Conservation (phyloP, 805 yeast species). For the Pichia membranifaciens region DNA sequence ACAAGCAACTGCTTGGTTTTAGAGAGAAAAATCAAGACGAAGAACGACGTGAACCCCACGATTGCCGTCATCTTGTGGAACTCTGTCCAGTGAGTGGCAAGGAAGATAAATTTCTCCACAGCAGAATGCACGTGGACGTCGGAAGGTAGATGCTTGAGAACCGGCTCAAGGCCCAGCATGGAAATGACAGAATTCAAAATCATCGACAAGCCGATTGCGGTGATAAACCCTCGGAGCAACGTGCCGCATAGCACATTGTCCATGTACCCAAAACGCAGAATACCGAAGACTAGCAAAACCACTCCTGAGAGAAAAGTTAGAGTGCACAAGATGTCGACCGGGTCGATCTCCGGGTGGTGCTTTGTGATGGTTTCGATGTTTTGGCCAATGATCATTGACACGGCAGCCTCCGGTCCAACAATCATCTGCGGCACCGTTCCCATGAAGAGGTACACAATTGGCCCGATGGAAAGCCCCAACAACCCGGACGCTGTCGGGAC, state of each 20-base stretch:
- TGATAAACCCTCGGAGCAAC: conserved; percentile 72
- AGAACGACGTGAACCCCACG: conserved; percentile 51
- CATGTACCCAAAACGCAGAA: conserved; percentile 79
- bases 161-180: conserved; percentile 57
- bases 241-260: conserved; percentile 77
- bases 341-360: conserved; percentile 36
- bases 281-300: conserved; percentile 62
- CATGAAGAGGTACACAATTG: conserved; percentile 66
- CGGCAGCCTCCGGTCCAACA: conserved; percentile 89
- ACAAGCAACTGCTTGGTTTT: conserved; percentile 34
- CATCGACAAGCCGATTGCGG: conserved; percentile 83
- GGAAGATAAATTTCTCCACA: conserved; percentile 57
- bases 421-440: conserved; percentile 88
- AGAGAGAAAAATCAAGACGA: conserved; percentile 38
- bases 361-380: conserved; percentile 53
- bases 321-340: conserved; percentile 57
- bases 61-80: conserved; percentile 55
- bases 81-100: conserved; percentile 41
- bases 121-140: conserved; percentile 61
- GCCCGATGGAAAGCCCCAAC: conserved; percentile 69
- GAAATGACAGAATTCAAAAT: conserved; percentile 67
- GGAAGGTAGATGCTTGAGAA: conserved; percentile 40
- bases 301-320: conserved; percentile 75
- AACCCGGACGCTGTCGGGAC: conserved; percentile 79
- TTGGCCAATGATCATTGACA: conserved; percentile 78